Evolutionary conservation across 1,284 basidiomycete genomes (phyloP).

Genomic region (Volvariella surrecta): DNA sequence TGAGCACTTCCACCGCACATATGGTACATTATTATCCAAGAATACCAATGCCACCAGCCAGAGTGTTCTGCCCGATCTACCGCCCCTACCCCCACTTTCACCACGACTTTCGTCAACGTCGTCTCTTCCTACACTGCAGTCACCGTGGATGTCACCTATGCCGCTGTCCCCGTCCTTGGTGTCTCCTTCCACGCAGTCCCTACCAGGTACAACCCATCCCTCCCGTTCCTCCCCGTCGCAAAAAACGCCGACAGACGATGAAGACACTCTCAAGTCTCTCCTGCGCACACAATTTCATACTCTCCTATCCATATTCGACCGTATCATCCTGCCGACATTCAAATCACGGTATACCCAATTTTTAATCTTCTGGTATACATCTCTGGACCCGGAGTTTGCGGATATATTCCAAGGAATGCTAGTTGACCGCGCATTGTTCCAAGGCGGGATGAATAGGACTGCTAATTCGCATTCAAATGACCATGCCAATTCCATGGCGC

Average conservation of each 20-base stretch:
- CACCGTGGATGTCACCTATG: slow-evolving; percentile 11
- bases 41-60: slow-evolving; percentile 15
- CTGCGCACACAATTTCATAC: slow-evolving; percentile 71
- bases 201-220: slow-evolving; percentile 5
- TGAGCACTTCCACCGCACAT: slow-evolving; percentile 63
- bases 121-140: slow-evolving; percentile 5
- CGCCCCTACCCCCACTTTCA: slow-evolving; percentile 26
- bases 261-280: slow-evolving; percentile 21
- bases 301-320: slow-evolving; percentile 89
- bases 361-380: slow-evolving; percentile 92
- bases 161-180: slow-evolving; percentile 29
- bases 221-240: background rate
- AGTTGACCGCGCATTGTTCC: slow-evolving; percentile 78
- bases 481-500: slow-evolving; percentile 7
- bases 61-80: slow-evolving; percentile 24
- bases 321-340: slow-evolving; percentile 90
- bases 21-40: slow-evolving; percentile 13
- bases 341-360: slow-evolving; percentile 98
- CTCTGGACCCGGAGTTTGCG: slow-evolving; percentile 81
- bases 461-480: slow-evolving; percentile 8
- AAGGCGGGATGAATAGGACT: background rate
- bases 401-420: slow-evolving; percentile 94
- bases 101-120: slow-evolving; percentile 6
- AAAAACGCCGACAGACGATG: slow-evolving; percentile 9
- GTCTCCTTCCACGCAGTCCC: slow-evolving; percentile 14